Base-by-base conservation (phyloP, 2,329 filamentous ascomycete genomes). In the Penicillium paneum region DNA sequence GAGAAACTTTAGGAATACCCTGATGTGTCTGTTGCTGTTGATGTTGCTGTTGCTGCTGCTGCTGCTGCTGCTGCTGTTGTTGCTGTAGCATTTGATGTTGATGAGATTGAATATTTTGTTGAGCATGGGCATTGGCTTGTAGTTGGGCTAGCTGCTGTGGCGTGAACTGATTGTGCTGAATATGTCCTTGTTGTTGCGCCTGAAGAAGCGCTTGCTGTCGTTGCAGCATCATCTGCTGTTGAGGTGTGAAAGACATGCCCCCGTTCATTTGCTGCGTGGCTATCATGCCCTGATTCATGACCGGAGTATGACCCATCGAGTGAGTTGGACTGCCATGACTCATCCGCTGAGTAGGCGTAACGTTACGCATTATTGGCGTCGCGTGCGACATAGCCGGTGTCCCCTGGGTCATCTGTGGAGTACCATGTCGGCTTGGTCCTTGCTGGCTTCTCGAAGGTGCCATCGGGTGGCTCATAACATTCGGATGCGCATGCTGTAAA, bases 281-380 rank as follows among this genome's bases (percentile, higher is more conserved):
- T 59, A 74, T 71, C 64, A 76, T 75, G 17, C 65, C 67, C 67
- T 68, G 76, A 64, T 62, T 74, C 72, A 78, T 76, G 42, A 77
- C 71, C 8, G 77, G 76, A 1, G 74, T 78, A 55, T 73, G 70
- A 36, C 72, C 71, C 63, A 76, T 73, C 13, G 73, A 69, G 32
- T 69, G 70, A 39, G 68, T 72, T 11, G 77, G 77, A 60, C 77
- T 79, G 40, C 72, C 75, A 51, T 78, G 76, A 26, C 65, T 67
- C 67, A 79, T 76, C 1, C 76, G 71, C 60, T 78, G 75, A 12
- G 71, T 76, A 5, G 77, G 77, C 11, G 77, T 79, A 6, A 71
- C 74, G 58, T 79, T 76, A 49, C 75, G 71, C 70, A 79, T 75
- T 8, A 77, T 69, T 5, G 77, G 77, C 4, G 77, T 79, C 21